phyloP scores from a whole-genome alignment of 495 filamentous ascomycete genomes.

The Aspergillus carlsbadensis region DNA sequence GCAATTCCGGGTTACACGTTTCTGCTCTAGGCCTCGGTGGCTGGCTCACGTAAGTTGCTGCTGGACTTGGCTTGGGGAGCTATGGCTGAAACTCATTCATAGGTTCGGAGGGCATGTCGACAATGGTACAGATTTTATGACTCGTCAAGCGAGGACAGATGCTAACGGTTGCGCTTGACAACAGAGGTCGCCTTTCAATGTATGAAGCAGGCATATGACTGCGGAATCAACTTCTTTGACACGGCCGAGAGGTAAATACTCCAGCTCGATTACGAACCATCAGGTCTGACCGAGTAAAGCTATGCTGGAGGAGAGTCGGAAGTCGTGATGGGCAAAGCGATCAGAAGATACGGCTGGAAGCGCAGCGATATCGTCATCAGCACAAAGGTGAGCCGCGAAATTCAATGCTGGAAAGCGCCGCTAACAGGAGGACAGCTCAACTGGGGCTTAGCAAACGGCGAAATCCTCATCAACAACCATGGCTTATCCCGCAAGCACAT shows the following conservation, averaged over 20 bases:
- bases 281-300: slow-evolving; percentile 24
- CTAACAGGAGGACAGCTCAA: slow-evolving; percentile 50
- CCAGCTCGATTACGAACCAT: too few species aligned
- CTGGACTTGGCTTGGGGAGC: not conserved
- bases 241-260: slow-evolving; percentile 48
- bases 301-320: slow-evolving; percentile 71
- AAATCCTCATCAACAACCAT: slow-evolving; percentile 69
- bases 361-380: slow-evolving; percentile 80
- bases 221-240: slow-evolving; percentile 74
- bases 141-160: not conserved
- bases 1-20: slow-evolving; percentile 67
- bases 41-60: slow-evolving; percentile 43
- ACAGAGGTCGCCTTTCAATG: slow-evolving; percentile 63
- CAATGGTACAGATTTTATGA: slow-evolving; percentile 12
- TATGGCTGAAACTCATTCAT: not conserved
- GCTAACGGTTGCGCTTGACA: not conserved
- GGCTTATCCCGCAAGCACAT: slow-evolving; percentile 84
- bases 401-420: too few species aligned
- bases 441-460: slow-evolving; percentile 61
- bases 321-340: slow-evolving; percentile 70
- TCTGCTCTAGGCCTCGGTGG: slow-evolving; percentile 67
- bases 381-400: slow-evolving; percentile 60
- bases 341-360: slow-evolving; percentile 61
- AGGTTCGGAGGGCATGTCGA: slow-evolving; percentile 27
- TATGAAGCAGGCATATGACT: slow-evolving; percentile 74